A percentile compares a stretch with the other conserved stretches of the same genome.
These are phyloP conservation scores for Scopulariopsis brevicaulis DNA, from an alignment of 2,329 filamentous ascomycete genomes.

Conservation along the genomic window DNA sequence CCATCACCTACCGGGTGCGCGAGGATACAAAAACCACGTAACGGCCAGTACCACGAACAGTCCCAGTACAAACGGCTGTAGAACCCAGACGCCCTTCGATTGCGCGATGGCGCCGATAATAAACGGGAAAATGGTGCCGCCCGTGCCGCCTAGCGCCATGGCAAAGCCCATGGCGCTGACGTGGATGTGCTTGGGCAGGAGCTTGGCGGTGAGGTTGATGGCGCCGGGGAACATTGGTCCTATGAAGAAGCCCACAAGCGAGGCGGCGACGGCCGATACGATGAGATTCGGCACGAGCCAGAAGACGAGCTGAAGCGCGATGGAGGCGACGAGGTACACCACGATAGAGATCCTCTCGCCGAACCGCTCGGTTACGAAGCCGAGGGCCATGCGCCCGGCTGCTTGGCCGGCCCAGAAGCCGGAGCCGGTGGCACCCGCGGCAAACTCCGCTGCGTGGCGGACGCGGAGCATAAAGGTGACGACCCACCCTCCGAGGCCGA, in stretches of 20 bases:
- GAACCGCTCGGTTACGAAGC: constrained; percentile 57
- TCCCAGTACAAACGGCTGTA: constrained; percentile 37
- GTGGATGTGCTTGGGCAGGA: constrained; percentile 59
- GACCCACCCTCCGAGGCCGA: constrained; percentile 67
- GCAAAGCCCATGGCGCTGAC: constrained; percentile 65
- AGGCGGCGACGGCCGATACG: constrained; percentile 46
- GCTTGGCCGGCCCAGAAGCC: constrained; percentile 76
- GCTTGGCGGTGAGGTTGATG: constrained; percentile 58
- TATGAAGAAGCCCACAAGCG: constrained; percentile 62
- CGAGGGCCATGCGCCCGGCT: constrained; percentile 52
- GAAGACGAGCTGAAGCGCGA: constrained; percentile 50
- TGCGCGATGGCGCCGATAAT: constrained; percentile 51
- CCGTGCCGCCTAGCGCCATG: constrained; percentile 59
- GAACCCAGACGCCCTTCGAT: constrained; percentile 31
- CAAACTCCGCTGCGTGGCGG: constrained; percentile 51
- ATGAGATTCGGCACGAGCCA: constrained; percentile 49
- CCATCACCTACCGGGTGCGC: constrained; percentile 8
- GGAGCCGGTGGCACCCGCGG: constrained; percentile 60
- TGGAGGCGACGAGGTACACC: constrained; percentile 49
- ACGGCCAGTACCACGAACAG: constrained; percentile 22
- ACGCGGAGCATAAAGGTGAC: constrained; percentile 70
- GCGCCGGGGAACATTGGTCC: constrained; percentile 64
- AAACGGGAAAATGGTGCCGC: constrained; percentile 52
- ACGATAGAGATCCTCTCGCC: constrained; percentile 51
- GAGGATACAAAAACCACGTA: constrained; percentile 24